Evolutionary conservation across 345 rosid species (phyloP).

Genomic region (Odontarrhena argentea): DNA sequence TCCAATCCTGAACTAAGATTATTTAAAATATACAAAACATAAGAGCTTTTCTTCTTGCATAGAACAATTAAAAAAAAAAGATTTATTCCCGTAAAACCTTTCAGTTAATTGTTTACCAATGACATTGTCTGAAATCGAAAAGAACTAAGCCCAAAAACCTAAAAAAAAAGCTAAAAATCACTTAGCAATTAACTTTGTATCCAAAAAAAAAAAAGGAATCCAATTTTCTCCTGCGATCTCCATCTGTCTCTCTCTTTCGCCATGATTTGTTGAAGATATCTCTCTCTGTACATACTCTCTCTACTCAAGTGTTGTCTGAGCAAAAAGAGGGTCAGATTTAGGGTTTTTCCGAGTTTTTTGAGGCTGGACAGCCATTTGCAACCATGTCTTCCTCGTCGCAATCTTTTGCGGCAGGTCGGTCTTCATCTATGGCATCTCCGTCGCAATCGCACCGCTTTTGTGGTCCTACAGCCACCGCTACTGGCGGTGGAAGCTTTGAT

Average conservation of each 20-base stretch:
- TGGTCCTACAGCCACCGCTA: constrained; percentile 48
- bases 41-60: no score
- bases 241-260: constrained; percentile 32
- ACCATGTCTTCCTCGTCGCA: constrained; percentile 69
- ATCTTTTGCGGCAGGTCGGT: constrained; percentile 51
- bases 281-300: constrained; percentile 41
- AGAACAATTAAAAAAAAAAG: not conserved
- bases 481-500: constrained; percentile 72
- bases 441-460: constrained; percentile 64
- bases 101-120: constrained; percentile 5
- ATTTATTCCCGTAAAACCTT: not conserved
- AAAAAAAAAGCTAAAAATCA: constrained; percentile 19
- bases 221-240: constrained; percentile 36
- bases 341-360: constrained; percentile 39
- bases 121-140: constrained; percentile 1
- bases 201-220: not conserved
- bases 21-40: no score
- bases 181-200: constrained; percentile 3
- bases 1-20: no score
- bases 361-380: constrained; percentile 2
- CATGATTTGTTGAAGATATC: constrained; percentile 30
- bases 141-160: constrained; percentile 18
- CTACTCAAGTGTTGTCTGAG: constrained; percentile 27
- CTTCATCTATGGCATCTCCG: constrained; percentile 51
- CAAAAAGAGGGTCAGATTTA: constrained; percentile 31